Percentiles rank a stretch among this genome's conserved stretches.
Conservation (phyloP, 805 yeast genomes). For the Saccharomyces kudriavzevii region DNA sequence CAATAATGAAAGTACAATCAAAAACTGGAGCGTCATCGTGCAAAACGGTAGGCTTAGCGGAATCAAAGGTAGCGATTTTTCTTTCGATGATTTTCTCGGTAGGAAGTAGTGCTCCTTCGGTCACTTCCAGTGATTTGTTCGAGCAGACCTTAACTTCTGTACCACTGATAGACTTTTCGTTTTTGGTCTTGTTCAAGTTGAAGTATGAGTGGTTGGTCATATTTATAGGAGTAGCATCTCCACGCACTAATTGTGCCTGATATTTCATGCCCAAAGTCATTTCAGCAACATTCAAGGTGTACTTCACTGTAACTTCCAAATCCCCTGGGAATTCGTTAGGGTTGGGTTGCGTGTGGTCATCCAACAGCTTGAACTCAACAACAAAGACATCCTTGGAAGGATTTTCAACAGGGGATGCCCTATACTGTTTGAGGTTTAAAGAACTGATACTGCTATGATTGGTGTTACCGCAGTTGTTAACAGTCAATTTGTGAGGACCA, state of each 20-base stretch:
- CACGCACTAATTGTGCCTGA: slow-evolving; percentile 24
- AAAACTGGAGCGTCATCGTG: slow-evolving; percentile 29
- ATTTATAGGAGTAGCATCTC: slow-evolving; percentile 42
- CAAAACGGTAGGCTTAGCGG: slow-evolving; percentile 22
- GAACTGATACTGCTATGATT: slow-evolving; percentile 52
- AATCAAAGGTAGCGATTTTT: slow-evolving; percentile 21
- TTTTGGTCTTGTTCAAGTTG: slow-evolving; percentile 35
- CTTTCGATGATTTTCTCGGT: slow-evolving; percentile 38
- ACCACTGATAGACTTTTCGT: slow-evolving; percentile 29
- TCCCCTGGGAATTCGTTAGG: slow-evolving; percentile 51
- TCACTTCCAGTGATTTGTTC: slow-evolving; percentile 37
- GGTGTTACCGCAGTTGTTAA: slow-evolving; percentile 36
- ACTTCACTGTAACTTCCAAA: slow-evolving; percentile 39
- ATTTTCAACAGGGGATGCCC: slow-evolving; percentile 43
- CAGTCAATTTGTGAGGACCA: slow-evolving; percentile 33
- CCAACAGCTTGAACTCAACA: slow-evolving; percentile 36
- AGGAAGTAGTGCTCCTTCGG: slow-evolving; percentile 31
- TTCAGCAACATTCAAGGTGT: slow-evolving; percentile 33
- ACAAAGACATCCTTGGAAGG: slow-evolving; percentile 25
- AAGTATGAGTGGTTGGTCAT: slow-evolving; percentile 60
- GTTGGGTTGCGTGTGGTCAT: slow-evolving; percentile 37
- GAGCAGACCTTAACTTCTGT: slow-evolving; percentile 35
- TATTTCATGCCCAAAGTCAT: slow-evolving; percentile 41
- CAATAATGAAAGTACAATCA: slow-evolving; percentile 43
- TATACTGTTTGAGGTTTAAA: slow-evolving; percentile 41